Base-by-base conservation (phyloP, 768 basidiomycete species). In the Lentinula lateritia region DNA sequence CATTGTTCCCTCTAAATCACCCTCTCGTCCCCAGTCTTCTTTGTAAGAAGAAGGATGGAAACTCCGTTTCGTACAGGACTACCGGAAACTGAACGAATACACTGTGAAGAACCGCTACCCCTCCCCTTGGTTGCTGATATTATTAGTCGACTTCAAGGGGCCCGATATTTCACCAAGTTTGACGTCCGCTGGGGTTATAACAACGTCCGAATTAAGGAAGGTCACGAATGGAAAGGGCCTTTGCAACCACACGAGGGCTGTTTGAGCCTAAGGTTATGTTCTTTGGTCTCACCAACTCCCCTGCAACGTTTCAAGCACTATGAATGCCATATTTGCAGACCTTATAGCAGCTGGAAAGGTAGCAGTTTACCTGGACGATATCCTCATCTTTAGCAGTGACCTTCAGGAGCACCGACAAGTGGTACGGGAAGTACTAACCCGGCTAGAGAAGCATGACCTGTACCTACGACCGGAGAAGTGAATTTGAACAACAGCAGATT, bases 191-290 rank as follows among this genome's bases (percentile, higher is more conserved):
- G 70, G 48, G 76, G 73, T 0, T 82, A 73, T 63, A 75, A 81
- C 63, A 75, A 77, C 12, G 65, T 82, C 20, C 66, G 75, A 1
- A 75, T 82, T 32, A 71, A 70, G 15, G 68, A 74, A 39, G 79
- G 77, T 2, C 72, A 81, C 60, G 69, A 80, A 63, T 76, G 73
- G 73, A 82, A 82, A 63, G 77, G 74, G 74, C 77, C 0, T 82
- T 83, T 66, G 62, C 52, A 1, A 76, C 72, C 0, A 70, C 73
- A 15, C 64, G 64, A 23, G 78, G 79, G 0, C 63, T 74, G 0
- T 80, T 73, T 55, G 73, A 83, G 70, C 74, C 70, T 3, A 62
- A 68, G 1, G 77, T 82, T 3, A 81, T 82, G 77, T 78, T 73
- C 58, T 78, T 76, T 46, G 74, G 76, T 0, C 54, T 74, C 9